Conservation (phyloP, 2,329 filamentous ascomycete species). For the Geosmithia morbida region DNA sequence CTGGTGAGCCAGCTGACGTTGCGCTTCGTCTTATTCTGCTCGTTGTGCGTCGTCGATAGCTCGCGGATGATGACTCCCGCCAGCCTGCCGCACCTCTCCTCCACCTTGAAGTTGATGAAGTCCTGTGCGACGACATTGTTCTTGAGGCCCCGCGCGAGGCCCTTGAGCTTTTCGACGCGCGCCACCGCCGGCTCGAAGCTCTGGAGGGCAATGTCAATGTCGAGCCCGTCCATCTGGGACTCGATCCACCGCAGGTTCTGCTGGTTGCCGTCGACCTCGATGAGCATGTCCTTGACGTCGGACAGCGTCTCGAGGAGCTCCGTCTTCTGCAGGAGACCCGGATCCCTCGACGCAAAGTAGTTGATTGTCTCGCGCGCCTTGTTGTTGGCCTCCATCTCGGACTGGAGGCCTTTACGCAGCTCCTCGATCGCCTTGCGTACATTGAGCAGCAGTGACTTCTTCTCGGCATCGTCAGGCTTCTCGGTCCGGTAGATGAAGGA, state of each 20-base stretch:
- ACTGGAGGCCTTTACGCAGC: slow-evolving; percentile 69
- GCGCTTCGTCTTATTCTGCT: slow-evolving; percentile 61
- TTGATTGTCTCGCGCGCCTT: slow-evolving; percentile 75
- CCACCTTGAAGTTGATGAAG: slow-evolving; percentile 82
- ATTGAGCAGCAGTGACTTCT: slow-evolving; percentile 67
- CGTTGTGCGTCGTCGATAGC: slow-evolving; percentile 63
- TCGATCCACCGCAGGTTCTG: slow-evolving; percentile 95
- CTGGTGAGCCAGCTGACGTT: slow-evolving; percentile 76
- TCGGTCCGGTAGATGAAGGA: slow-evolving; percentile 92
- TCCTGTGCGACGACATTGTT: slow-evolving; percentile 80
- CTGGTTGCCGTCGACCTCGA: slow-evolving; percentile 93
- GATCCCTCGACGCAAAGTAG: slow-evolving; percentile 69
- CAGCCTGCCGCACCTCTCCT: slow-evolving; percentile 67
- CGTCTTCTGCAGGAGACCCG: slow-evolving; percentile 62
- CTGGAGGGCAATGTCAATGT: slow-evolving; percentile 90
- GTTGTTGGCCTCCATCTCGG: slow-evolving; percentile 76
- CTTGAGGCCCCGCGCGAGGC: slow-evolving; percentile 65
- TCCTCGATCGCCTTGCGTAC: slow-evolving; percentile 91
- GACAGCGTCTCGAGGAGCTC: slow-evolving; percentile 68
- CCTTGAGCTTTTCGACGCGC: slow-evolving; percentile 72
- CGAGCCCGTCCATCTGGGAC: slow-evolving; percentile 84
- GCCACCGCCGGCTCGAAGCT: slow-evolving; percentile 73
- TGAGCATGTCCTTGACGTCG: slow-evolving; percentile 71
- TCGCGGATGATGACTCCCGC: slow-evolving; percentile 65
- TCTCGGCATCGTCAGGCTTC: slow-evolving; percentile 64